phyloP scores from a whole-genome alignment of 1,139 yeast genomes.

The Geotrichum macrosporum region DNA sequence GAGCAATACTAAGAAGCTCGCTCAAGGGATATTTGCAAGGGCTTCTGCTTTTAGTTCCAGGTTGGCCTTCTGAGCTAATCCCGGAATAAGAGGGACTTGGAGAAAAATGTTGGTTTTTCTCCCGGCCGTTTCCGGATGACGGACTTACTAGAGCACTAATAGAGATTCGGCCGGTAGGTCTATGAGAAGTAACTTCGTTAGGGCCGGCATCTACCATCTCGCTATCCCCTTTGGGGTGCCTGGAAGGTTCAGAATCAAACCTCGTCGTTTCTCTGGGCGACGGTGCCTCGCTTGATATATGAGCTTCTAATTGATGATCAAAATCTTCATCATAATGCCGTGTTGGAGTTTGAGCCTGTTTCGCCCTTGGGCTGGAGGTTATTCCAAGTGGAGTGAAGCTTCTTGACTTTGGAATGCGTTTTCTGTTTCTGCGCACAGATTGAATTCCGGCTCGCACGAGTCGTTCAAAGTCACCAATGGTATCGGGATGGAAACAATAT shows the following conservation, averaged over 20 bases:
- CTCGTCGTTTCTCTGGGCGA: slow-evolving; percentile 2
- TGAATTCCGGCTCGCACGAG: slow-evolving; percentile 92
- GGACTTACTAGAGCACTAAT: slow-evolving; percentile 20
- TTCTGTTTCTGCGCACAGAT: slow-evolving; percentile 63
- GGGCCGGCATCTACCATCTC: slow-evolving; percentile 13
- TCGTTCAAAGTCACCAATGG: slow-evolving; percentile 72
- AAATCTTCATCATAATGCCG: slow-evolving; percentile 2
- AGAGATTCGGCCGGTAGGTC: slow-evolving; percentile 20
- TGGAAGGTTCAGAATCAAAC: no score
- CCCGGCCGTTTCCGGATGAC: neutral
- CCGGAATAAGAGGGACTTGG: neutral
- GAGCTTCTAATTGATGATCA: neutral
- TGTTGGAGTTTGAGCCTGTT: neutral
- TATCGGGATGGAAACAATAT: slow-evolving; percentile 60
- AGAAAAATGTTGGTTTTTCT: neutral
- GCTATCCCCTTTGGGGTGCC: slow-evolving; percentile 6
- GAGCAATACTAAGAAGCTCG: slow-evolving; percentile 1
- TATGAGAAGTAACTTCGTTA: no score
- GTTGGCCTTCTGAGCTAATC: neutral
- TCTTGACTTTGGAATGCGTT: slow-evolving; percentile 43
- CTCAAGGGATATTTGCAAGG: no score
- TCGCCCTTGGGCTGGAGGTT: neutral
- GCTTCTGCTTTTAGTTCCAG: neutral
- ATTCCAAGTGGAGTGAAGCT: slow-evolving; percentile 2
- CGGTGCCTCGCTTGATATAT: neutral